A percentile compares a stretch with the other conserved stretches of the same genome.
phyloP scores from a whole-genome alignment of 169 alveolate species.

The Plasmodium berghei region DNA sequence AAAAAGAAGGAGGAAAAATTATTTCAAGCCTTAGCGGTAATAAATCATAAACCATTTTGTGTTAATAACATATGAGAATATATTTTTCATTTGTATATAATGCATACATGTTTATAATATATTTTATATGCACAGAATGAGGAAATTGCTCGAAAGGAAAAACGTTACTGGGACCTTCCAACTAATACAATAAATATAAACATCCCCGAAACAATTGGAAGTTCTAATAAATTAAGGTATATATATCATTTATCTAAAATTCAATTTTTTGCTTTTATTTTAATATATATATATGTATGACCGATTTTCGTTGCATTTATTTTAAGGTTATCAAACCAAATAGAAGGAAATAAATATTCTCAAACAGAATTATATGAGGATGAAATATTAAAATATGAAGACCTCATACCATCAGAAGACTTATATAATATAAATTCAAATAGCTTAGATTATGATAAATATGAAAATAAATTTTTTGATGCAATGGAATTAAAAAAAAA shows the following conservation, averaged over 20 bases:
- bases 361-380: conserved; percentile 26
- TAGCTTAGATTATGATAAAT: not conserved
- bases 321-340: conserved; percentile 8
- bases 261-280: not conserved
- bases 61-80: not conserved
- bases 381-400: conserved; percentile 1
- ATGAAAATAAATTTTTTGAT: not conserved
- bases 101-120: not conserved
- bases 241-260: not conserved
- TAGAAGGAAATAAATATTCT: conserved; percentile 29
- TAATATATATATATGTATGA: not conserved
- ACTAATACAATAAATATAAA: conserved; percentile 32
- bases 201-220: not conserved
- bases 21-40: conserved; percentile 60
- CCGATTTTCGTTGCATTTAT: not conserved
- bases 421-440: conserved; percentile 3
- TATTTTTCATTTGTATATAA: not conserved
- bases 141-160: conserved; percentile 65
- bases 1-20: conserved; percentile 56
- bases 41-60: not conserved
- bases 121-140: conserved; percentile 31
- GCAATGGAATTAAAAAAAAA: not conserved
- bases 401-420: not conserved
- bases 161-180: conserved; percentile 61
- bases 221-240: conserved; percentile 29